Conservation (phyloP, 768 basidiomycete genomes). For the Hygrophoropsis aurantiaca region DNA sequence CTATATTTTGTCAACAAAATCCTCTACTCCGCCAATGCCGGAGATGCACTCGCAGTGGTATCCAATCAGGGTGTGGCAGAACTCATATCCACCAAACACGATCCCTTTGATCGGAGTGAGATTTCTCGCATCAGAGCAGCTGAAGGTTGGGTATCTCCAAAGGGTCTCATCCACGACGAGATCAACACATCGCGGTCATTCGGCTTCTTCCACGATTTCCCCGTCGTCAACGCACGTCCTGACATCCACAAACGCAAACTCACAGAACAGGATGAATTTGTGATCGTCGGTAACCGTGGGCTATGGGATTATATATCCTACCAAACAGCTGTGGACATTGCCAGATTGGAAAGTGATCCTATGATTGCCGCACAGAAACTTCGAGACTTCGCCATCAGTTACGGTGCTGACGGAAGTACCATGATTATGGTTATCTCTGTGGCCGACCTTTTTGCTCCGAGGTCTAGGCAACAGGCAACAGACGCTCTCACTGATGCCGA, state of each 20-base stretch:
- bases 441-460: constrained; percentile 68
- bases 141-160: constrained; percentile 93
- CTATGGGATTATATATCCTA: constrained; percentile 94
- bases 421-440: constrained; percentile 98
- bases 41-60: constrained; percentile 84
- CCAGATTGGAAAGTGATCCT: constrained; percentile 69
- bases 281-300: constrained; percentile 91
- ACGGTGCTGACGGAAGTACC: constrained; percentile 88
- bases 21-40: constrained; percentile 88
- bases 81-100: constrained; percentile 76
- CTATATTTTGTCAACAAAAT: constrained; percentile 80
- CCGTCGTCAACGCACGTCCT: constrained; percentile 88
- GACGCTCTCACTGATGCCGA: constrained; percentile 39
- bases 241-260: constrained; percentile 70
- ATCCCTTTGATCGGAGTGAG: constrained; percentile 86
- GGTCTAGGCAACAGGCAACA: constrained; percentile 40
- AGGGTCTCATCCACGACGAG: constrained; percentile 89
- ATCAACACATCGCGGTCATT: constrained; percentile 91
- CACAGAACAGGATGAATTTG: constrained; percentile 87
- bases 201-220: constrained; percentile 87
- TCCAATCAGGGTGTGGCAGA: constrained; percentile 75
- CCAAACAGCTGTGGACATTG: constrained; percentile 96
- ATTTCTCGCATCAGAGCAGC: constrained; percentile 84
- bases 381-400: constrained; percentile 94
- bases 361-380: constrained; percentile 96